phyloP scores from a whole-genome alignment of 257 asterid genomes.

The Penstemon eatonii region DNA sequence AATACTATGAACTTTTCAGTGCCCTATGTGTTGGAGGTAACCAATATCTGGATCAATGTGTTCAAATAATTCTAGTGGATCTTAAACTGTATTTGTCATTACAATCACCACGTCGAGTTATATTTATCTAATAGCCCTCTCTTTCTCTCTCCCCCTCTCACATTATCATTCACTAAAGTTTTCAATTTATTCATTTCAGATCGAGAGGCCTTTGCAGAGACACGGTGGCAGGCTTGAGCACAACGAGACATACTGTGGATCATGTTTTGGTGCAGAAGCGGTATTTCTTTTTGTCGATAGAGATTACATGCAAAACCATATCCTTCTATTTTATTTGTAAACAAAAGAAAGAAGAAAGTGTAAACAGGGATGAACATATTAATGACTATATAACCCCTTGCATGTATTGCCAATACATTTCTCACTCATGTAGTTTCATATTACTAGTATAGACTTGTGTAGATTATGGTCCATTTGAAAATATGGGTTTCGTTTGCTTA shows the following conservation, averaged over 20 bases:
- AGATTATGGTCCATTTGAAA: neutral
- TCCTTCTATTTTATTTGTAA: neutral
- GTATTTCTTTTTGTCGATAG: slow-evolving; percentile 39
- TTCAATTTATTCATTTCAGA: slow-evolving; percentile 48
- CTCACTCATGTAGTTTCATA: neutral
- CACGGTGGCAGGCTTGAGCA: slow-evolving; percentile 98
- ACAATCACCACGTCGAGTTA: no score
- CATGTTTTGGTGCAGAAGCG: slow-evolving; percentile 97
- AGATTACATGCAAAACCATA: neutral
- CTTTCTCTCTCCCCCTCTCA: slow-evolving; percentile 4
- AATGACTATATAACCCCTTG: no score
- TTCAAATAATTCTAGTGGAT: no score
- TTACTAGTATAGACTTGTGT: neutral
- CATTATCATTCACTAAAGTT: neutral
- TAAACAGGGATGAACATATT: no score
- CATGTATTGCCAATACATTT: no score
- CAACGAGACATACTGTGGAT: slow-evolving; percentile 93
- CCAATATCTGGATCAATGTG: no score
- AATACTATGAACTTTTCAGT: no score
- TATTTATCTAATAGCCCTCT: no score
- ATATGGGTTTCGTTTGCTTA: neutral
- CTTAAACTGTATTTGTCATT: no score
- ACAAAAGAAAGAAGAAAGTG: neutral
- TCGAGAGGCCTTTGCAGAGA: slow-evolving; percentile 94
- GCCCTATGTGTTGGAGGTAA: no score